Evolutionary conservation across 1,284 basidiomycete genomes (phyloP).

Genomic region (Sporisorium reilianum): DNA sequence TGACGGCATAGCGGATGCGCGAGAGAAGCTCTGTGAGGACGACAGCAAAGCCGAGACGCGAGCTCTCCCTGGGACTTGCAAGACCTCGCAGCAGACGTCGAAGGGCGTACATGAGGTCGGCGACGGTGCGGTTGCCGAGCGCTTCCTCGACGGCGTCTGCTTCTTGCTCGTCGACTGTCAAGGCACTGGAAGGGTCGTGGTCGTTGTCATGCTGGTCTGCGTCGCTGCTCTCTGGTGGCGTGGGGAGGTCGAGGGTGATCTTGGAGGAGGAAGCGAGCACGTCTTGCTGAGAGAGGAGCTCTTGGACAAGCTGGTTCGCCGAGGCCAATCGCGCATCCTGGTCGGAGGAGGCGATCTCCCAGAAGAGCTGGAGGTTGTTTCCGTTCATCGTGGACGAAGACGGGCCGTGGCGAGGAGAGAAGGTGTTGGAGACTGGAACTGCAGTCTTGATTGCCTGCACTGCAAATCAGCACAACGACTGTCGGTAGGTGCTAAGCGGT

Average conservation of each 20-base stretch:
- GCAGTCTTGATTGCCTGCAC: background rate
- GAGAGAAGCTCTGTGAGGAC: slow-evolving; percentile 92
- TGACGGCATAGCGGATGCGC: slow-evolving; percentile 80
- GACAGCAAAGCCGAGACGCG: slow-evolving; percentile 92
- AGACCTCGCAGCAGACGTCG: slow-evolving; percentile 75
- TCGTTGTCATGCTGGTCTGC: slow-evolving; percentile 67
- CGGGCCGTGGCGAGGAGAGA: no score
- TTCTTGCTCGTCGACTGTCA: slow-evolving; percentile 34
- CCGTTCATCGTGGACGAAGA: slow-evolving; percentile 75
- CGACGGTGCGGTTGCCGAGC: slow-evolving; percentile 73
- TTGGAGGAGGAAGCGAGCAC: slow-evolving; percentile 47
- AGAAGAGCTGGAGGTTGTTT: slow-evolving; percentile 85
- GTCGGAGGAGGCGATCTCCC: slow-evolving; percentile 87
- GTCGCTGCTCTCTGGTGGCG: slow-evolving; percentile 63
- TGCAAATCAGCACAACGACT: background rate
- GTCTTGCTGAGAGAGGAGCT: slow-evolving; percentile 72
- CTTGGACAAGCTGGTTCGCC: slow-evolving; percentile 83
- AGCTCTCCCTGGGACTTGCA: slow-evolving; percentile 90
- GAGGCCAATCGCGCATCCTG: slow-evolving; percentile 85
- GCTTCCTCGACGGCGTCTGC: slow-evolving; percentile 71
- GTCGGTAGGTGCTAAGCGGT: no score
- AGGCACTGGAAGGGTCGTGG: slow-evolving; percentile 39
- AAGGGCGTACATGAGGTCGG: slow-evolving; percentile 72
- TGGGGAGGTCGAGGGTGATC: slow-evolving; percentile 41
- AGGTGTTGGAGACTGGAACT: no score